Base-by-base conservation (phyloP, 345 rosid genomes). In the Aquilaria malaccensis region DNA sequence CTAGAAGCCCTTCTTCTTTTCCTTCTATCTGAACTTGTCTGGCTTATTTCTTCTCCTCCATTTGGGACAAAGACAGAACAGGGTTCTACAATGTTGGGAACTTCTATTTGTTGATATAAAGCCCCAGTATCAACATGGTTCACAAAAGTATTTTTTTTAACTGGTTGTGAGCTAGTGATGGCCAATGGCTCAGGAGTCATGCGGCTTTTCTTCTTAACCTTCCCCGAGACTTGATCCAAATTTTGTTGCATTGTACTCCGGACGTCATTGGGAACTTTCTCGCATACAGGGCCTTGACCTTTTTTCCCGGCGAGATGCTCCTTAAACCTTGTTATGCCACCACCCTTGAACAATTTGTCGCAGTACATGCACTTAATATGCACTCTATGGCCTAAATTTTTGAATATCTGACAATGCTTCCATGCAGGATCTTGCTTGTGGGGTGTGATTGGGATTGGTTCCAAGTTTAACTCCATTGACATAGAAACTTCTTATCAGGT, bases 351-450 rank as follows among this genome's bases (percentile, higher is more conserved):
- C 58, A 90, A 48, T 62, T 90, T 87, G 30, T 67, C 45, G 69
- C 97, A 90, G 69, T 87, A 90, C 45, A 76, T n/a, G 61, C 97
- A 90, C 74, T 80, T 87, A 65, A 90, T 75, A 62, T 85, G 97
- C 31, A 80, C 75, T 61, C 81, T 77, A 29, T 81, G 84, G 2
- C 87, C 95, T 37, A 37, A 37, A 64, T 80, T 77, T 71, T 83
- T 82, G 61, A 75, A 82, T 70, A 84, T 80, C 58, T 82, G 80
- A 61, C 97, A 90, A 64, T 90, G 93, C 63, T 84, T 82, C 97
- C 95, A 87, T 7, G 97, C 92, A 14, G 81, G 89, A 76, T 90
- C 97, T 45, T 84, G 84, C 55, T 90, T 90, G 55, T 83, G 95
- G 0, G 85, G 76, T 13, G 89, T 79, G 12, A 83, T 70, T 7